These are phyloP conservation scores for Penicillium dipodomyicola DNA, from an alignment of 495 filamentous ascomycete species.

Conservation along the genomic window DNA sequence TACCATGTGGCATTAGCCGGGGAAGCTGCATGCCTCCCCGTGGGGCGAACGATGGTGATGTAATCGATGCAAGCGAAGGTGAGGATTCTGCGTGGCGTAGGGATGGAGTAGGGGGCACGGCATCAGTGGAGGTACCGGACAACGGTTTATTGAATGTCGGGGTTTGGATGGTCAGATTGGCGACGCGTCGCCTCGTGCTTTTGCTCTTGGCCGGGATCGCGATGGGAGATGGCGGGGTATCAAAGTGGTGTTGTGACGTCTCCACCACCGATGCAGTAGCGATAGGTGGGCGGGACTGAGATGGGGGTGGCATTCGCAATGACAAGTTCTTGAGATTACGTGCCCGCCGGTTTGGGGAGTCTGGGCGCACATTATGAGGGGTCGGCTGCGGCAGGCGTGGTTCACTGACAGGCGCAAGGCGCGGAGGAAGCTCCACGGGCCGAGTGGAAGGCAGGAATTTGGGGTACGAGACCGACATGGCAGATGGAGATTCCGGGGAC, in stretches of 20 bases:
- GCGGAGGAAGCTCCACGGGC: slow-evolving; percentile 28
- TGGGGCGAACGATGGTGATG: slow-evolving; percentile 58
- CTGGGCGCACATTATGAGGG: slow-evolving; percentile 43
- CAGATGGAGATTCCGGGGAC: slow-evolving; percentile 81
- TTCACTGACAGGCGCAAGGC: slow-evolving; percentile 21
- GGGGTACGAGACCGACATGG: slow-evolving; percentile 45
- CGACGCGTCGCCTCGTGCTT: slow-evolving; percentile 71
- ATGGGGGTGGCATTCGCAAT: slow-evolving; percentile 68
- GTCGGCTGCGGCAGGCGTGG: slow-evolving; percentile 28
- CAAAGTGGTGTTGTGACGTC: slow-evolving; percentile 52
- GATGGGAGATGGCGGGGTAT: slow-evolving; percentile 82
- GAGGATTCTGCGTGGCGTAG: slow-evolving; percentile 70
- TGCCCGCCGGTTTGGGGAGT: slow-evolving; percentile 67
- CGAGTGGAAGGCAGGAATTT: slow-evolving; percentile 36
- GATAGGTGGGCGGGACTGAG: slow-evolving; percentile 47
- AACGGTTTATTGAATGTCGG: slow-evolving; percentile 51
- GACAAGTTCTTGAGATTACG: slow-evolving; percentile 94
- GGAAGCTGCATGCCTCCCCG: slow-evolving; percentile 65
- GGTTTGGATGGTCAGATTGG: slow-evolving; percentile 68
- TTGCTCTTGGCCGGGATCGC: slow-evolving; percentile 70
- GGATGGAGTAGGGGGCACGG: slow-evolving; percentile 52
- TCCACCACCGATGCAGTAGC: slow-evolving; percentile 48
- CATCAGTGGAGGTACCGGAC: slow-evolving; percentile 34
- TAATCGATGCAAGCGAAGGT: slow-evolving; percentile 57
- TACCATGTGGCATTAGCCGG: slow-evolving; percentile 40